phyloP scores from a whole-genome alignment of 805 yeast species.

The Cyberlindnera japonica region DNA sequence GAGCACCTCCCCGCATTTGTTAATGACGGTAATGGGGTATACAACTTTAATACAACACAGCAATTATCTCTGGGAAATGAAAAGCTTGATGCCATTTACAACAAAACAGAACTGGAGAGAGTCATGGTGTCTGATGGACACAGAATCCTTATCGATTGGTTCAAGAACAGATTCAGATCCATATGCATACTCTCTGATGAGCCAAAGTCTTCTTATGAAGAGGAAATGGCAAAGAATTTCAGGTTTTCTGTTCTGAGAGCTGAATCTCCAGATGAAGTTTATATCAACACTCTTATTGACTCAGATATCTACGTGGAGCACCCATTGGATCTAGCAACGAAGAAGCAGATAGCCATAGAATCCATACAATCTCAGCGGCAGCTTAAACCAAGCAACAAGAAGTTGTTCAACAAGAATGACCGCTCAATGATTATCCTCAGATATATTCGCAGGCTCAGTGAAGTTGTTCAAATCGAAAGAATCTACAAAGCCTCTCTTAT shows the following conservation, averaged over 20 bases:
- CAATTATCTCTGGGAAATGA: conserved; percentile 10
- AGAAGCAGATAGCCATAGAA: conserved; percentile 39
- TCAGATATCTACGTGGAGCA: conserved; percentile 60
- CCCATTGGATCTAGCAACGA: conserved; percentile 35
- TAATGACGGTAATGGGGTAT: conserved; percentile 28
- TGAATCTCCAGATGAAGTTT: conserved; percentile 41
- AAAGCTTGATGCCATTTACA: conserved; percentile 56
- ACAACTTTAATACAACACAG: conserved; percentile 10
- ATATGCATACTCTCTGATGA: conserved; percentile 48
- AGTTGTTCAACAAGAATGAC: conserved; percentile 35
- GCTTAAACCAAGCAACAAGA: conserved; percentile 23
- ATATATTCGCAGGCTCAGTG: conserved; percentile 51
- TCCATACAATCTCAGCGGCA: conserved; percentile 28
- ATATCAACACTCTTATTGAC: conserved; percentile 40
- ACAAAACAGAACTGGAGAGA: conserved; percentile 40
- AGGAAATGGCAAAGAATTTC: conserved; percentile 23
- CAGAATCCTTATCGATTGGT: conserved; percentile 62
- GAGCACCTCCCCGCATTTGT: conserved; percentile 42
- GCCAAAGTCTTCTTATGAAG: conserved; percentile 36
- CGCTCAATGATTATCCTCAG: conserved; percentile 42
- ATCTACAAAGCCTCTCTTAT: conserved; percentile 46
- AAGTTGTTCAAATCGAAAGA: conserved; percentile 62
- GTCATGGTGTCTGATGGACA: conserved; percentile 52
- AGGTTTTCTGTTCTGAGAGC: conserved; percentile 39
- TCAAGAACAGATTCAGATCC: conserved; percentile 62